Base-by-base conservation (phyloP, 2,329 filamentous ascomycete species). In the Fusarium chuoi region DNA sequence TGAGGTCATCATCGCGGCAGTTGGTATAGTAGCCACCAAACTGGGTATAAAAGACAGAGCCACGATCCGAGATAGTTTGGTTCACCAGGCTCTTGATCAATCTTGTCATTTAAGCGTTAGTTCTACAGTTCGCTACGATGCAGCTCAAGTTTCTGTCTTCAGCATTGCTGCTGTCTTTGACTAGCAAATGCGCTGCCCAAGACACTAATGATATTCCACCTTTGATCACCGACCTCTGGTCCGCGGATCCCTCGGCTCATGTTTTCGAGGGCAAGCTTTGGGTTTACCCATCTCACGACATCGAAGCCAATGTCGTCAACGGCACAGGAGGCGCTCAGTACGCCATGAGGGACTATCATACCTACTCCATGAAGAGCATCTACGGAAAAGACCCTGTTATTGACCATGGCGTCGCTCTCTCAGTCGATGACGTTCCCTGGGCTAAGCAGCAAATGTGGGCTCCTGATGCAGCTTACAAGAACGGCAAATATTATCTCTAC, bases 401-500 rank as follows among this genome's bases (percentile, higher is more conserved):
- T 3, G 67, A 70, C 6, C 65, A 70, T 6, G 67, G 67, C 5
- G 41, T 64, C 18, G 65, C 39, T 3, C 58, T 70, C 2, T 49
- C 65, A 17, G 38, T 70, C 3, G 65, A 70, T 1, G 58, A 70
- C 9, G 49, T 70, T 5, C 39, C 67, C 1, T 70, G 67, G 67
- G 67, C 67, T 0, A 64, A 67, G 35, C 28, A 55, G 12, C 67
- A 70, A 12, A 51, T 70, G 38, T 70, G 67, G 67, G 67, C 67
- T 8, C 67, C 67, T 42, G 67, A 70, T 8, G 67, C 67, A 4
- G 67, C 67, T 7, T 10, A 52, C 30, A 70, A 70, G 51, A 64
- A 70, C 22, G 65, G 67, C 33, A 70, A 70, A 70, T 70, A 70
- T 14, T 70, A 70, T 13, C 59, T 70, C 4, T 70, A 70, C 67